A percentile compares a stretch with the other conserved stretches of the same genome.
Evolutionary conservation across 495 filamentous ascomycete genomes (phyloP).

Genomic region (Hyaloscypha finlandica): DNA sequence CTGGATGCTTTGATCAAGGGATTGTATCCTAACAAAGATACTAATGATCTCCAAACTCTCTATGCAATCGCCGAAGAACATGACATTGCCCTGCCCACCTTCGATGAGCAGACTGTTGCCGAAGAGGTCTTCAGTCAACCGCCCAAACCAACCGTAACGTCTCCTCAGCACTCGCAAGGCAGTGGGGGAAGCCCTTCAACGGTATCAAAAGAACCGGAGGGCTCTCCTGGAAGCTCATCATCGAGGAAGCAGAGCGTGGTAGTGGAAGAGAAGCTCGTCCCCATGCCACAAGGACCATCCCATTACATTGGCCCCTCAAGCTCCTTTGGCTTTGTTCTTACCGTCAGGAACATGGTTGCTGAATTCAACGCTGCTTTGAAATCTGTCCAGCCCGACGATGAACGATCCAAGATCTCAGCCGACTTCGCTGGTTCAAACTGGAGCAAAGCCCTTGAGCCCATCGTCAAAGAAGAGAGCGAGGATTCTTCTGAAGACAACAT

Average conservation of each 20-base stretch:
- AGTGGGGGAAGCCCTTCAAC: conserved; percentile 16
- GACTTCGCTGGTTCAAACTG: conserved; percentile 32
- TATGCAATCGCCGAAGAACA: conserved; percentile 31
- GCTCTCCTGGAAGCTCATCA: conserved; percentile 3
- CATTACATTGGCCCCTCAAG: conserved; percentile 36
- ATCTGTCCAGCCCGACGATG: conserved; percentile 29
- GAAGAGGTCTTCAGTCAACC: conserved; percentile 28
- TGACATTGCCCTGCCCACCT: conserved; percentile 25
- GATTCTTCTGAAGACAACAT: conserved; percentile 25
- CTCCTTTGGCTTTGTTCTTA: conserved; percentile 33
- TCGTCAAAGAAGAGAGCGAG: conserved; percentile 26
- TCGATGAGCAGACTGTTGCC: conserved; percentile 25
- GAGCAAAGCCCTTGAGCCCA: conserved; percentile 33
- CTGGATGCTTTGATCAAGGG: conserved; percentile 49
- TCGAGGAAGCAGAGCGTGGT: conserved; percentile 15
- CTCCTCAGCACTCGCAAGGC: conserved; percentile 10
- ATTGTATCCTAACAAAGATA: conserved; percentile 46
- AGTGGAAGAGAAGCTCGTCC: conserved; percentile 31
- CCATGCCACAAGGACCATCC: conserved; percentile 27
- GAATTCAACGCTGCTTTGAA: conserved; percentile 29
- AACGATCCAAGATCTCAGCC: conserved; percentile 26
- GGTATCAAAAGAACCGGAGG: conserved; percentile 13
- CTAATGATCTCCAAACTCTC: conserved; percentile 33
- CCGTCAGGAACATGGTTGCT: conserved; percentile 32
- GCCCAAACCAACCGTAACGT: background rate